Base-by-base conservation (phyloP, 306 rosid genomes). In the Lathyrus oleraceus region DNA sequence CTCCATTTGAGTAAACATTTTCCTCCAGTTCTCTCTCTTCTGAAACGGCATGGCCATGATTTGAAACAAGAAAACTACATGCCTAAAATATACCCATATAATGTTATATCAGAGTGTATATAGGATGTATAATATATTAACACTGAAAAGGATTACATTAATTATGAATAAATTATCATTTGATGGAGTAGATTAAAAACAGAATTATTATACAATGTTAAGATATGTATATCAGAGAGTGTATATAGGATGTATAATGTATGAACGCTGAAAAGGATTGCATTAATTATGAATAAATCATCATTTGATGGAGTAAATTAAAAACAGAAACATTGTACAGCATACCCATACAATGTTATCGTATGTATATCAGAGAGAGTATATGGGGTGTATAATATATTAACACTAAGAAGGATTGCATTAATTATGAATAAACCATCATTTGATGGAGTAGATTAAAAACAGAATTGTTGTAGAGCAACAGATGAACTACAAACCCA, bases 1-100 rank as follows among this genome's bases (percentile, higher is more conserved):
- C 81, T 77, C 84, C 82, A 78, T 86, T 85, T 71, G 90, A 79
- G 86, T 77, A 86, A 19, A 87, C 78, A 83, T 86, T 85, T 78
- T 91, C 97, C 62, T 81, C 86, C 53, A 95, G 81, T 81, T 95
- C 99, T 72, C 83, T 86, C 77, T 89, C 97, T 39, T 85, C 95
- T 3, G 83, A 43, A 76, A 85, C 86, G 13, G 78, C 83, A 73
- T 62, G 91, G 38, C 61, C 81, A 78, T 81, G 83, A 82, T 79
- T 86, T 65, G 97, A 82, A 69, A 82, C 90, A 70, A 95, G 95
- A 87, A 95, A 95, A 43, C 85, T 83, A 56, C 81, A 78, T 73
- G 97, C 99, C 99, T 95, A 85, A 81, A 78, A 74, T 81, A 67
- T 53, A 67, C 81, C 43, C 45, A 58, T 13, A 71, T 58, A 63